Percentiles rank a stretch among this genome's conserved stretches.
Conservation (phyloP, 2,329 filamentous ascomycete species). For the Phyllosticta citribraziliensis region DNA sequence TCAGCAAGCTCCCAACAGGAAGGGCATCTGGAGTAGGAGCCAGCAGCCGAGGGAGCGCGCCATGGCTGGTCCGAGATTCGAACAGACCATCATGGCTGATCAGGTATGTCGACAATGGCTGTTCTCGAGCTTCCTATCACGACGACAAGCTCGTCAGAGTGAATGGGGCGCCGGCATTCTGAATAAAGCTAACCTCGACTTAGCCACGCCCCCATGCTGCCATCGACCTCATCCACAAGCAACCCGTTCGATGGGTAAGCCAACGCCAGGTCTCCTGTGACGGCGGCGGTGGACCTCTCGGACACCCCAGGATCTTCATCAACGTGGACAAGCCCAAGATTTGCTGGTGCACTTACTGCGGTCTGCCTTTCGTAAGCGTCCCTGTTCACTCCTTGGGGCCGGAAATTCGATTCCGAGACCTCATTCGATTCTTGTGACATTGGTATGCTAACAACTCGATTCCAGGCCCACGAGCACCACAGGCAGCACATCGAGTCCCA, state of each 20-base stretch:
- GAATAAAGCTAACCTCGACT: slow-evolving; percentile 7
- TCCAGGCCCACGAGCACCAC: slow-evolving; percentile 81
- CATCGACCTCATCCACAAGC: slow-evolving; percentile 92
- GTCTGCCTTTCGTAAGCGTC: slow-evolving; percentile 73
- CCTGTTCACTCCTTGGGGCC: background rate
- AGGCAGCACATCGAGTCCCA: slow-evolving; percentile 74
- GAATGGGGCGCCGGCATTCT: background rate
- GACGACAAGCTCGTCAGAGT: background rate
- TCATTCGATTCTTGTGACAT: background rate
- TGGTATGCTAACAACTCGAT: slow-evolving; percentile 9
- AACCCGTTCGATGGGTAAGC: slow-evolving; percentile 88
- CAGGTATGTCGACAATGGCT: slow-evolving; percentile 55
- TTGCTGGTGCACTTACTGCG: slow-evolving; percentile 82
- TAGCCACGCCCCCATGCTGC: slow-evolving; percentile 84
- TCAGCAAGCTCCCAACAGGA: slow-evolving; percentile 79
- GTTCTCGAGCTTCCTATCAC: background rate
- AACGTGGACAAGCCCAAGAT: slow-evolving; percentile 98
- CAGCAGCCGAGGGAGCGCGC: slow-evolving; percentile 72
- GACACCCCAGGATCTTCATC: slow-evolving; percentile 92
- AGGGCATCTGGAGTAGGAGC: slow-evolving; percentile 69
- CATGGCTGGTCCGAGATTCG: slow-evolving; percentile 91
- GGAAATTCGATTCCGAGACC: background rate
- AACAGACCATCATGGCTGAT: slow-evolving; percentile 86
- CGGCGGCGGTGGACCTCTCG: slow-evolving; percentile 79
- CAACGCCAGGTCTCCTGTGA: slow-evolving; percentile 76